phyloP scores from a whole-genome alignment of 164 flowering plant genomes.

The grape (Vitis vinifera) region ASM3070453v1 NC_081814.1:8290001-8290500 shows the following conservation, averaged over 20 bases:
- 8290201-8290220: too few species aligned
- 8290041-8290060: not conserved
- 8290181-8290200: not conserved
- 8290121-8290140: not conserved
- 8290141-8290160: not conserved
- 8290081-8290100: not conserved
- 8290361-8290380: constrained; percentile 6
- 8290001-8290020: too few species aligned
- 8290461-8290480: constrained; percentile 9
- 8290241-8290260: not conserved
- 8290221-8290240: too few species aligned
- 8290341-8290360: constrained; percentile 6
- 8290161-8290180: not conserved
- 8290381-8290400: not conserved
- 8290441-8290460: constrained; percentile 14
- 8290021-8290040: too few species aligned
- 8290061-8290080: not conserved
- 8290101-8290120: not conserved
- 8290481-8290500: not conserved
- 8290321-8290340: constrained; percentile 7
- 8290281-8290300: not conserved
- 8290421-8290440: constrained; percentile 13
- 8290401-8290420: too few species aligned
- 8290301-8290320: not conserved
- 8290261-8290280: too few species aligned